Percentiles rank a stretch among this genome's conserved stretches.
These are phyloP conservation scores for Cytospora paraplurivora DNA, from an alignment of 2,329 filamentous ascomycete species.

Conservation along the genomic window DNA sequence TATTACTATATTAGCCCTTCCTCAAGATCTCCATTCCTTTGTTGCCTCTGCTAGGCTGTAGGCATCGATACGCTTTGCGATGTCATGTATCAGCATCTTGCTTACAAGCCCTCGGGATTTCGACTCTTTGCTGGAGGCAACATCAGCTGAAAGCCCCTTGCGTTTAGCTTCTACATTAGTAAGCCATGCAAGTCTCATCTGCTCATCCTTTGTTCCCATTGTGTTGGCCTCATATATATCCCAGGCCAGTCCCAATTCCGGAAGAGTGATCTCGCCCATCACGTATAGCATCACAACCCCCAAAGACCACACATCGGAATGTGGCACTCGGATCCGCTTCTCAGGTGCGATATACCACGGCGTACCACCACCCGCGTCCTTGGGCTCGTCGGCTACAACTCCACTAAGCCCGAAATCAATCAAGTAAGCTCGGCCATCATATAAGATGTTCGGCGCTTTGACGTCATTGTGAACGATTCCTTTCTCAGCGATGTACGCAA, in stretches of 20 bases:
- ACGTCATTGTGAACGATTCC: conserved; percentile 1
- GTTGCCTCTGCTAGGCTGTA: too few species aligned
- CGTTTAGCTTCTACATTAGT: too few species aligned
- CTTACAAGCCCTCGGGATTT: too few species aligned
- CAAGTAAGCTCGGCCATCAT: not conserved
- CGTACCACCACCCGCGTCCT: not conserved
- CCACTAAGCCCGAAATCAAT: not conserved
- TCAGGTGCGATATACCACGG: conserved; percentile 5
- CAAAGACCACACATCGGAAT: not conserved
- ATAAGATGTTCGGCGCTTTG: conserved; percentile 4
- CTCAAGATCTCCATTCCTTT: too few species aligned
- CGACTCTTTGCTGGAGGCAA: too few species aligned
- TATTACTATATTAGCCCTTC: too few species aligned
- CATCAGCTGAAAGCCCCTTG: too few species aligned
- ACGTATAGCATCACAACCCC: conserved; percentile 9
- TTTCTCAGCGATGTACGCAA: not conserved
- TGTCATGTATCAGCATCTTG: too few species aligned
- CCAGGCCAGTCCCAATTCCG: not conserved
- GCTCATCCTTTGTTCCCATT: too few species aligned
- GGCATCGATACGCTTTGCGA: too few species aligned
- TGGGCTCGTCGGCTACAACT: not conserved
- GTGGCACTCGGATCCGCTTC: not conserved
- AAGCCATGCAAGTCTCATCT: too few species aligned
- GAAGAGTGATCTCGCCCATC: not conserved
- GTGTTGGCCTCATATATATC: too few species aligned